Conservation (phyloP, 139 green algal species). For the Micractinium sp. region DNA sequence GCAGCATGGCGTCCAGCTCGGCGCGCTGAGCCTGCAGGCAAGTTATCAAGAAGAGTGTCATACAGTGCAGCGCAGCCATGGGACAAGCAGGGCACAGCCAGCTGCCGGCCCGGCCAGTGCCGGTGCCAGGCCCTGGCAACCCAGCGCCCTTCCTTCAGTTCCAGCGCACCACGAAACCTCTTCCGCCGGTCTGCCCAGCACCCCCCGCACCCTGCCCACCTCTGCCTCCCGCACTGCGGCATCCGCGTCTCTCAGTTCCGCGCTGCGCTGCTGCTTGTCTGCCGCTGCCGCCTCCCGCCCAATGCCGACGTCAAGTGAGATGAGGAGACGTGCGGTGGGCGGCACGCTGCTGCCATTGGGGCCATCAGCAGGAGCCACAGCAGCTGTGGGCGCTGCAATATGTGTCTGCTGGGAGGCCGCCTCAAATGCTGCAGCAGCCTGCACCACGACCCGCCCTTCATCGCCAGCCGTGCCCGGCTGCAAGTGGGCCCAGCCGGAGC, state of each 20-base stretch:
- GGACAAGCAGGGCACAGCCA: too few relatives aligned
- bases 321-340: conserved; percentile 1
- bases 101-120: too few relatives aligned
- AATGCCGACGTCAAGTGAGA: not conserved
- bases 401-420: too few relatives aligned
- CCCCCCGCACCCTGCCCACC: not conserved
- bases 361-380: not conserved
- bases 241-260: not conserved
- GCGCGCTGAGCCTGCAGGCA: not conserved
- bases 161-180: not conserved
- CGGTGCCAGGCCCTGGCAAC: not conserved
- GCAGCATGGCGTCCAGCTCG: conserved; percentile 18
- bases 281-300: not conserved
- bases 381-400: too few relatives aligned
- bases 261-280: not conserved
- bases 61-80: not conserved
- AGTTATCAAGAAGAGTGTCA: too few relatives aligned
- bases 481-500: not conserved
- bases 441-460: too few relatives aligned
- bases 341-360: not conserved
- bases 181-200: not conserved
- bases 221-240: not conserved
- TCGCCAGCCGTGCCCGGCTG: too few relatives aligned
- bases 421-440: too few relatives aligned
- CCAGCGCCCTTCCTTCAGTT: not conserved